Percentiles rank a stretch among this genome's conserved stretches.
Conservation (phyloP, 768 basidiomycete genomes). For the Kwoniella pini region DNA sequence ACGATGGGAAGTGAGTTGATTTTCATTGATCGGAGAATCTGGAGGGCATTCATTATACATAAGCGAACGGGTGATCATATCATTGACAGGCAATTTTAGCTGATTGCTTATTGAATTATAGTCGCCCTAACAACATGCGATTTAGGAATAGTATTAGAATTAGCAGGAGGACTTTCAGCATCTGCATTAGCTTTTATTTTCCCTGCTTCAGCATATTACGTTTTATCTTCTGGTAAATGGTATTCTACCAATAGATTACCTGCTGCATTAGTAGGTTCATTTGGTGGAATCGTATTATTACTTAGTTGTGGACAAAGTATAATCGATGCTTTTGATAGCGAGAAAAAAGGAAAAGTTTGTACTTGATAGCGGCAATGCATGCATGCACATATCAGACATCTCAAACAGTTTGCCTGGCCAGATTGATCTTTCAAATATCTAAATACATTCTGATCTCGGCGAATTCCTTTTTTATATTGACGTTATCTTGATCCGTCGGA, state of each 20-base stretch:
- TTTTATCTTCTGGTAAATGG: constrained; percentile 60
- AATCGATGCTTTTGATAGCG: constrained; percentile 72
- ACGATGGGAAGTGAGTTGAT: constrained; percentile 74
- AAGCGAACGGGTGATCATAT: too few species aligned
- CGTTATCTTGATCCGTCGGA: neutral
- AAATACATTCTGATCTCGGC: too few species aligned
- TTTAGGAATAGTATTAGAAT: constrained; percentile 95
- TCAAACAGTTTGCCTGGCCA: too few species aligned
- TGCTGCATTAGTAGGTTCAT: constrained; percentile 69
- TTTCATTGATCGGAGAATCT: too few species aligned
- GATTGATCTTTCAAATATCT: too few species aligned
- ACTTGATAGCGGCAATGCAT: constrained; percentile 54
- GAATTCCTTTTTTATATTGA: too few species aligned
- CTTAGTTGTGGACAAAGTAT: constrained; percentile 77
- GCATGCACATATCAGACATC: too few species aligned
- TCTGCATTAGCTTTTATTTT: constrained; percentile 82
- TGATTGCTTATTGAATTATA: constrained; percentile 46
- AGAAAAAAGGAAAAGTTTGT: constrained; percentile 70
- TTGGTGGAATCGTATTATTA: constrained; percentile 74
- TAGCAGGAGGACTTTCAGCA: constrained; percentile 82
- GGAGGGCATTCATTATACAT: too few species aligned
- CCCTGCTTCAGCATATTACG: constrained; percentile 52
- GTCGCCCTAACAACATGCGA: constrained; percentile 93
- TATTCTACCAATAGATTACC: constrained; percentile 72
- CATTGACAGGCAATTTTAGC: too few species aligned